Percentiles rank a stretch among this genome's conserved stretches.
phyloP scores from a whole-genome alignment of 805 yeast species.

The Yamadazyma sp. region DNA sequence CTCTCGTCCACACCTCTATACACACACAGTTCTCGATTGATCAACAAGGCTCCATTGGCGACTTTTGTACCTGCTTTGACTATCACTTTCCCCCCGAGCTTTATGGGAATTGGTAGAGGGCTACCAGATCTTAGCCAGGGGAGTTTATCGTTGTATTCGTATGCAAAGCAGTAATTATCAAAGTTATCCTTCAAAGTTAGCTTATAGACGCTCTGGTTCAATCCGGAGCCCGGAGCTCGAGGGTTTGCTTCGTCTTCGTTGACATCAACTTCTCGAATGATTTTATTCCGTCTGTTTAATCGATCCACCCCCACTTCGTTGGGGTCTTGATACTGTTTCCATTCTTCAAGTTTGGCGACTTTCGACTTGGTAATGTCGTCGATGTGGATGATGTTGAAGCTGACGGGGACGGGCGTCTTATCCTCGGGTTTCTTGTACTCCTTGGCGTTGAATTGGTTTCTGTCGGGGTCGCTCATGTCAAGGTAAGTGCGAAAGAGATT shows the following conservation, averaged over 20 bases:
- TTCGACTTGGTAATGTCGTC: constrained; percentile 54
- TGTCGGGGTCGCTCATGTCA: constrained; percentile 6
- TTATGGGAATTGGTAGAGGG: constrained; percentile 37
- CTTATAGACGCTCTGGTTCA: constrained; percentile 36
- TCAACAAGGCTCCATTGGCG: constrained; percentile 46
- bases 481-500: too few relatives aligned
- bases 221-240: neutral
- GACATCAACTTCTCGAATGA: constrained; percentile 51
- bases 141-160: constrained; percentile 52
- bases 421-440: constrained; percentile 9
- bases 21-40: constrained; percentile 30
- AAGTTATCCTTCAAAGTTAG: constrained; percentile 55
- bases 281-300: constrained; percentile 25
- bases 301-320: constrained; percentile 62
- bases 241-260: constrained; percentile 31
- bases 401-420: neutral
- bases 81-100: constrained; percentile 59
- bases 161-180: constrained; percentile 55
- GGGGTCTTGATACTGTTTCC: constrained; percentile 53
- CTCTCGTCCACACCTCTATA: constrained; percentile 32
- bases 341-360: constrained; percentile 53
- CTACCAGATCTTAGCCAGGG: constrained; percentile 42
- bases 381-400: constrained; percentile 58
- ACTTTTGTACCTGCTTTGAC: constrained; percentile 49
- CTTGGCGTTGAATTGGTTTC: constrained; percentile 12